Percentiles rank a stretch among this genome's conserved stretches.
phyloP scores from a whole-genome alignment of 108 stramenopile genomes.

The Cyclotella choctawhatcheeana region DNA sequence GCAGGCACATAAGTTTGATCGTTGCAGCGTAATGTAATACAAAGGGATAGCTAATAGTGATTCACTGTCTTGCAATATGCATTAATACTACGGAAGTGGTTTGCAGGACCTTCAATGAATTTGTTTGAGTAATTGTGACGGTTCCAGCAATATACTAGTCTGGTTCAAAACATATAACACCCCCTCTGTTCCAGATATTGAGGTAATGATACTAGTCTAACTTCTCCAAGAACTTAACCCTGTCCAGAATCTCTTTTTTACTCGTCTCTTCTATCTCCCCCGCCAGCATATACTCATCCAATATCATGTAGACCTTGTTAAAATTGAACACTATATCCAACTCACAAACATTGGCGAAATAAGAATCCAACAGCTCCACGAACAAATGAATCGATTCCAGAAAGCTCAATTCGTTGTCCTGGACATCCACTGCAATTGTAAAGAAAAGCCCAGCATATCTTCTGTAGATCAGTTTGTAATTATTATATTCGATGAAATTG shows the following conservation, averaged over 20 bases:
- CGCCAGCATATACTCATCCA: conserved; percentile 99
- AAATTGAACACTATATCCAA: conserved; percentile 99
- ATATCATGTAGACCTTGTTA: conserved; percentile 96
- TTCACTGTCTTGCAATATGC: too few species aligned
- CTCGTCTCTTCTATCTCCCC: conserved; percentile 96
- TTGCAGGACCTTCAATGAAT: too few species aligned
- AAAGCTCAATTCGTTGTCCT: conserved; percentile 97
- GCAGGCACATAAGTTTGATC: background rate
- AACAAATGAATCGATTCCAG: conserved; percentile 99
- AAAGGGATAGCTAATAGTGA: too few species aligned
- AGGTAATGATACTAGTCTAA: conserved; percentile 63
- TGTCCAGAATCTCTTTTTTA: conserved; percentile 91
- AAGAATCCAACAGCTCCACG: conserved; percentile 98
- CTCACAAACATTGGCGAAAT: conserved; percentile 99
- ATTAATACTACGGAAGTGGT: too few species aligned
- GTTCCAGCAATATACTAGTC: too few species aligned
- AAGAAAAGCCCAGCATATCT: conserved; percentile 99
- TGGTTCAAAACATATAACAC: background rate
- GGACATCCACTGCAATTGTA: conserved; percentile 96
- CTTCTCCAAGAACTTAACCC: conserved; percentile 91
- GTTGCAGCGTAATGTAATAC: too few species aligned
- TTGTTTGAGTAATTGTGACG: too few species aligned
- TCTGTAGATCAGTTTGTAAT: conserved; percentile 99
- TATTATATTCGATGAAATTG: conserved; percentile 99
- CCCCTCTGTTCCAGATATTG: background rate